A percentile compares a stretch with the other conserved stretches of the same genome.
Conservation (phyloP, 2,329 filamentous ascomycete species). For the Neoascochyta sp. region DNA sequence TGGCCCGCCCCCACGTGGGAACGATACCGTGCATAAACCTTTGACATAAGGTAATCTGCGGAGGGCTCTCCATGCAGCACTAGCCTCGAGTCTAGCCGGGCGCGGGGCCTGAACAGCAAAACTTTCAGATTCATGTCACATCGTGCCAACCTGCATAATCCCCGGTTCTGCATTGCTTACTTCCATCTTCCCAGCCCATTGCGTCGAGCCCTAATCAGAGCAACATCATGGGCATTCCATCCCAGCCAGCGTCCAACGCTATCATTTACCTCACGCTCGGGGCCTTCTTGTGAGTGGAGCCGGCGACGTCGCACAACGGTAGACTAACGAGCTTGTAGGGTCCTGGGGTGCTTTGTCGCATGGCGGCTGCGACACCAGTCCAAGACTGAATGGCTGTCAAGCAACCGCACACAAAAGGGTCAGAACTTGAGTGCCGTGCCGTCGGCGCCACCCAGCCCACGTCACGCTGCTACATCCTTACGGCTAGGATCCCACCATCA, state of each 20-base stretch:
- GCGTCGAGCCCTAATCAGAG: too few species aligned
- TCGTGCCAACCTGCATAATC: slow-evolving; percentile 20
- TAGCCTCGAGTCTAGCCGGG: slow-evolving; percentile 24
- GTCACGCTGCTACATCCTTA: slow-evolving; percentile 4
- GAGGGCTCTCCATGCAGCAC: slow-evolving; percentile 15
- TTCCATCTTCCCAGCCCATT: too few species aligned
- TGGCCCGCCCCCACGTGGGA: too few species aligned
- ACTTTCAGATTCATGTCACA: slow-evolving; percentile 12
- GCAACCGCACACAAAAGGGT: slow-evolving; percentile 83
- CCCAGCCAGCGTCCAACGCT: slow-evolving; percentile 73
- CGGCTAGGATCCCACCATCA: not conserved
- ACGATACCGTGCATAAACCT: too few species aligned
- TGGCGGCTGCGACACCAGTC: slow-evolving; percentile 59
- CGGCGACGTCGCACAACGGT: slow-evolving; percentile 2
- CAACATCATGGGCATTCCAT: slow-evolving; percentile 69
- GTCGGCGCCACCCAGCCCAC: too few species aligned
- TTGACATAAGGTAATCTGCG: too few species aligned
- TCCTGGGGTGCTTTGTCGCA: slow-evolving; percentile 59
- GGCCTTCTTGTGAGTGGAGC: slow-evolving; percentile 60
- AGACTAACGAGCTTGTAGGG: slow-evolving; percentile 43
- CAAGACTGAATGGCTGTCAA: slow-evolving; percentile 68
- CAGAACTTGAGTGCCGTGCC: slow-evolving; percentile 16
- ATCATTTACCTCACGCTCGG: slow-evolving; percentile 78
- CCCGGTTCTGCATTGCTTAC: slow-evolving; percentile 6
- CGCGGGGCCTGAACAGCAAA: slow-evolving; percentile 17